Base-by-base conservation (phyloP, 371 early-diverging fungal genomes). In the Syncephalastrum sp. region DNA sequence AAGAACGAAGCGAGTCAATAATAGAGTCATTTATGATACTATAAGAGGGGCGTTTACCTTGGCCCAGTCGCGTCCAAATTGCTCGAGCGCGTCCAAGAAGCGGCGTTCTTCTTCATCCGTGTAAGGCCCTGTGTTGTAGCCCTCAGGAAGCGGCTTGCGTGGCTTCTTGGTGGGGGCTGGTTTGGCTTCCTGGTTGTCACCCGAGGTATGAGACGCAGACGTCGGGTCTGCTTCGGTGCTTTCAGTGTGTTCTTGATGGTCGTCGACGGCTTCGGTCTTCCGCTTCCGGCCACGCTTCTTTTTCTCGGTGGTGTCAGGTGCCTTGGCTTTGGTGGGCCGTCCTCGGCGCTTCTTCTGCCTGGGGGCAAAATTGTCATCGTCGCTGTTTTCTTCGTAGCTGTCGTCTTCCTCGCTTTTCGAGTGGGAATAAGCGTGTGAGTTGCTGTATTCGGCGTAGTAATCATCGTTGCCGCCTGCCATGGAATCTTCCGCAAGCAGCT, bases 11-110 rank as follows among this genome's bases (percentile, higher is more conserved):
- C 12, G 19, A 38, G 13, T 19, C 10, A 33, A 10, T 33, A 33
- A 10, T 10, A 12, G 38, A 33, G 6, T 45, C 45, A 10, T 5
- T 45, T 4, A 10, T 45, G 45, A 23, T 25, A 25, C 10, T 41
- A 15, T 33, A 29, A 8, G 14, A 3, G 17, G 16, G 14, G 15
- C 17, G 16, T 29, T 62, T 72, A 89, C 91, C 63, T 78, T 79
- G 42, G 69, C 68, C 94, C 94, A 94, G 54, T 91, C 86, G 25
- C 95, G 82, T 4, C 95, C 95, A 75, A 77, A 89, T 19, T 83
- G 53, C 48, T 91, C 90, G 19, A 94, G 71, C 0, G 88, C 94
- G 52, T 87, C 86, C 19, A 86, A 57, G 67, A 94, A 94, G 38
- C 65, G 67, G n/a, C 55, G 56, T 66, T 92, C 88, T 57, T 94